These are phyloP conservation scores for Adansonia rubrostipa DNA, from an alignment of 441 rosid species.

Conservation along the genomic window DNA sequence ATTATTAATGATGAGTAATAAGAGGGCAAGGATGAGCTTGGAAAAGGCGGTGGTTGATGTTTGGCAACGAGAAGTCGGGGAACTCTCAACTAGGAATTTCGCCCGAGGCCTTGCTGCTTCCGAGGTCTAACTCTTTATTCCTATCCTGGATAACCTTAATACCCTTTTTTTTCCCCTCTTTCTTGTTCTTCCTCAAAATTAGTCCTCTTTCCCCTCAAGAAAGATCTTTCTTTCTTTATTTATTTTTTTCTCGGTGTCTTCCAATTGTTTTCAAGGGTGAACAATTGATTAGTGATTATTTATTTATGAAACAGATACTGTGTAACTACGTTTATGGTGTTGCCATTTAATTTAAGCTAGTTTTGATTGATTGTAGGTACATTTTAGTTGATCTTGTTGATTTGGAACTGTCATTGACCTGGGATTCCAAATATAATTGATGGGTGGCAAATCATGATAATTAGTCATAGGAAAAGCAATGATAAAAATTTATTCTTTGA, in stretches of 20 bases:
- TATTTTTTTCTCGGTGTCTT: not conserved
- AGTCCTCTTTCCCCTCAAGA: not conserved
- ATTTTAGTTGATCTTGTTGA: not conserved
- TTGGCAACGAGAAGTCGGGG: constrained; percentile 77
- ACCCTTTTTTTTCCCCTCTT: too few relatives aligned
- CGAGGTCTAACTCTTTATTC: constrained; percentile 49
- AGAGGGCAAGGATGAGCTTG: constrained; percentile 40
- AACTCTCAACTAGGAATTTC: constrained; percentile 68
- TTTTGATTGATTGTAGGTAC: not conserved
- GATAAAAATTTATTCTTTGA: constrained; percentile 5
- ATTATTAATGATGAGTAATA: constrained; percentile 32
- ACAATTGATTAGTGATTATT: not conserved
- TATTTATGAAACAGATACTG: not conserved
- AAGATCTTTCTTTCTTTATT: not conserved
- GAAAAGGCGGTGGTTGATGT: constrained; percentile 66
- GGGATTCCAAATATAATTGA: constrained; percentile 3
- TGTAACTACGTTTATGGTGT: not conserved
- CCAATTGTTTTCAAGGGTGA: not conserved
- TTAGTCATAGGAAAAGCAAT: not conserved
- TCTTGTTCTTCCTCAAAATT: not conserved
- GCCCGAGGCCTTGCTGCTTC: constrained; percentile 73
- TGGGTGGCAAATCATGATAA: constrained; percentile 4
- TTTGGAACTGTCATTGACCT: not conserved
- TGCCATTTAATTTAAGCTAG: not conserved
- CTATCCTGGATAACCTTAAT: not conserved